Evolutionary conservation across 768 basidiomycete species (phyloP), one percentile per base, ranked within the genome.

Genomic region (Xanthoconium stramineum): DNA sequence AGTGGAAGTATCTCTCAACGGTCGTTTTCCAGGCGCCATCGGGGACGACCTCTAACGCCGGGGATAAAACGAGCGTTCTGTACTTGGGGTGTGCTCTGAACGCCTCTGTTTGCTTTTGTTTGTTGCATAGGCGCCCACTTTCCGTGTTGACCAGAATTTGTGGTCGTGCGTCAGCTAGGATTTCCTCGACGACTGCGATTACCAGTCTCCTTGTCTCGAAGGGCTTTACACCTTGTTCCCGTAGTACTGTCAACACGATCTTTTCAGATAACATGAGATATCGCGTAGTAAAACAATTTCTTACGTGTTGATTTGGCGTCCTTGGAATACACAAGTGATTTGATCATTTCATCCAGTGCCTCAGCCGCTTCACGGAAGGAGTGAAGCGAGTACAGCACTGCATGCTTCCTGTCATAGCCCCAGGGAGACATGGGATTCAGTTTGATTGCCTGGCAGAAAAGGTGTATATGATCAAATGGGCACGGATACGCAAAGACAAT

Each of bases 341-440:
- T 0, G 9, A 63, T n/a, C 47, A 66, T 42, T 20, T 55, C 2
- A 39, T 63, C 32, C 13, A 60, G 19, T 4, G 64, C 56, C 37
- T 55, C 43, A 5, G 61, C 65, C 10, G 64, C 64, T 24, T 60
- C 61, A n/a, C 3, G 28, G 17, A 60, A 60, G 38, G 14, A 12
- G 11, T 42, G 33, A 5, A 7, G 11, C 6, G 20, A 12, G 35
- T 53, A 53, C 17, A 63, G 15, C 14, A 52, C 64, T 7, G 3
- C 30, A 19, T 66, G 56, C 29, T n/a, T 60, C 46, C 42, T 51
- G 20, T 65, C 53, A 11, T 65, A 49, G 10, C 64, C 64, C 60
- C 60, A 54, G 5, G 60, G 64, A 3, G 64, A 62, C 0, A 4
- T 55, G 19, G 44, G 14, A 35, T 65, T 48, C 1, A 65, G 29